phyloP scores from a whole-genome alignment of 495 filamentous ascomycete genomes.

The Hyaloscypha hepaticicola region DNA sequence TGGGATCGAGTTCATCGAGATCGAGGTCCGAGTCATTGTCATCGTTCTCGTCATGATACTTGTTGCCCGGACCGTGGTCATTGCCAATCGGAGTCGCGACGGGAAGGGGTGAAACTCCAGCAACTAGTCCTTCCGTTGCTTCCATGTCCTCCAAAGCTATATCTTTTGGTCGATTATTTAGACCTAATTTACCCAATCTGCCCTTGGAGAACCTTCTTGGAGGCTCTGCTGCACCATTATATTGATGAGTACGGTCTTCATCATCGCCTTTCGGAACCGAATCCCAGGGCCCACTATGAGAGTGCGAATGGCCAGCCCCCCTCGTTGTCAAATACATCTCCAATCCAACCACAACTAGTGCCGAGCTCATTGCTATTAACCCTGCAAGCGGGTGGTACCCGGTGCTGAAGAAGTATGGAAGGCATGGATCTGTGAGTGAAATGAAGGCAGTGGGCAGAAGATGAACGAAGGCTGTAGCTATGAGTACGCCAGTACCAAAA shows the following conservation, averaged over 20 bases:
- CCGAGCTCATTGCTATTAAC: conserved; percentile 73
- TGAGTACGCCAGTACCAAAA: conserved; percentile 83
- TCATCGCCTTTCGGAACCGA: conserved; percentile 25
- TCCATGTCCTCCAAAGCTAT: conserved; percentile 46
- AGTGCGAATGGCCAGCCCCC: conserved; percentile 53
- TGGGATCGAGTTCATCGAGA: conserved; percentile 50
- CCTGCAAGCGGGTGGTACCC: conserved; percentile 76
- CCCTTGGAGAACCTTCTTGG: conserved; percentile 18
- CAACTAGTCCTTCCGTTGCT: conserved; percentile 45
- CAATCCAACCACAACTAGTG: conserved; percentile 69
- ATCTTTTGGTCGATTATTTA: conserved; percentile 38
- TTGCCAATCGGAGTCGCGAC: conserved; percentile 35
- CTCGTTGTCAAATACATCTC: conserved; percentile 72
- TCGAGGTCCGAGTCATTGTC: conserved; percentile 51
- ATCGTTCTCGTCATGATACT: conserved; percentile 34
- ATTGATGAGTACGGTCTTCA: conserved; percentile 3
- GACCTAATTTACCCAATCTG: conserved; percentile 28
- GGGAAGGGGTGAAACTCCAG: conserved; percentile 48
- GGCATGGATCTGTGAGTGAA: conserved; percentile 77
- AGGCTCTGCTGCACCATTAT: conserved; percentile 18
- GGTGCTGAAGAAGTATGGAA: conserved; percentile 70
- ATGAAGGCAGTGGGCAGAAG: conserved; percentile 78
- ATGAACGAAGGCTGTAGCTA: conserved; percentile 89
- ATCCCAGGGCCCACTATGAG: conserved; percentile 39
- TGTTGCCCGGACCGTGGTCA: conserved; percentile 6